Conservation (phyloP, 1,139 yeast genomes). For the Pichia sp. region DNA sequence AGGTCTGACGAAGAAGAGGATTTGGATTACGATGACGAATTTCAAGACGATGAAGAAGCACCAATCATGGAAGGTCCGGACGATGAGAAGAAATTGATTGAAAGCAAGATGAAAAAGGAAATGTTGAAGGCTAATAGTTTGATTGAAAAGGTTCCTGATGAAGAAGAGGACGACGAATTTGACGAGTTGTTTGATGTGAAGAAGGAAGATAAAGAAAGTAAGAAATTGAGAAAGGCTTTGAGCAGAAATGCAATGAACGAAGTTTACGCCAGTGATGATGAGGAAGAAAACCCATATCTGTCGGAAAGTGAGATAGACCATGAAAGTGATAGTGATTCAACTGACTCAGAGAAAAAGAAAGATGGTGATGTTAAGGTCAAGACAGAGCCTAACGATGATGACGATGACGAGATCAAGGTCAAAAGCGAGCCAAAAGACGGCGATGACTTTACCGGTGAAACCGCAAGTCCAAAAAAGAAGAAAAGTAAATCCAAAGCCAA, state of each 20-base stretch:
- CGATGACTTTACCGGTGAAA: neutral
- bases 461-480: constrained; percentile 16
- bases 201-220: constrained; percentile 89
- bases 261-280: constrained; percentile 87
- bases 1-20: constrained; percentile 82
- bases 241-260: constrained; percentile 85
- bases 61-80: constrained; percentile 92
- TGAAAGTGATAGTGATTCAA: constrained; percentile 40
- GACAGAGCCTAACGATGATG: constrained; percentile 3
- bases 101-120: constrained; percentile 81
- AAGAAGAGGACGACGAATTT: constrained; percentile 43
- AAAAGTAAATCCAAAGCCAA: constrained; percentile 17
- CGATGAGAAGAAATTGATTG: constrained; percentile 89
- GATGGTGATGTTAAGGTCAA: constrained; percentile 11
- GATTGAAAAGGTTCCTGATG: constrained; percentile 47
- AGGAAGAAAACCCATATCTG: constrained; percentile 71
- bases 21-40: constrained; percentile 91
- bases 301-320: constrained; percentile 69
- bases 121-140: constrained; percentile 81
- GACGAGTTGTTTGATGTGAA: constrained; percentile 65
- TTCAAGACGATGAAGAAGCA: constrained; percentile 98
- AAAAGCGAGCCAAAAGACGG: constrained; percentile 10
- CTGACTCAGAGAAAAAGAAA: constrained; percentile 29
- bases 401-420: constrained; percentile 7
- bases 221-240: constrained; percentile 75